Base-by-base conservation (phyloP, 257 asterid species). In the Cinchona pubescens region DNA sequence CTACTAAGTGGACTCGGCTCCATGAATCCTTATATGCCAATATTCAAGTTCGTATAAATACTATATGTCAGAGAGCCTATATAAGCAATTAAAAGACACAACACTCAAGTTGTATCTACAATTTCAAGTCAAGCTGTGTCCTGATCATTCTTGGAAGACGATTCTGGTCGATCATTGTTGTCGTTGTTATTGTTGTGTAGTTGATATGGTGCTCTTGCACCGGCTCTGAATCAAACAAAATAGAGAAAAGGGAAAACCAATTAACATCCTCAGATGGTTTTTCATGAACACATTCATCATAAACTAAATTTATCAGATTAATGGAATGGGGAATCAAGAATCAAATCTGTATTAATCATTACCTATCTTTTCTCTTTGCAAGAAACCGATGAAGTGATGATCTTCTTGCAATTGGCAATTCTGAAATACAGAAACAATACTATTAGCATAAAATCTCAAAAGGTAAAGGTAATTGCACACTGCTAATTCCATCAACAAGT, bases 361-460 rank as follows among this genome's bases (percentile, higher is more conserved):
- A 89, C 96, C 95, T 82, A 62, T 90, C 96, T 85, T 86, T 88
- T 83, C 96, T 85, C 92, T 89, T 92, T 81, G 62, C 96, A 32
- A 90, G 90, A 80, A 92, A 92, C 72, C 97, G 86, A 82, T 87
- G 89, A 23, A 92, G 88, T 13, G 97, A 92, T 23, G 97, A 87
- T 83, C 94, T 88, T 75, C 97, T 86, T 46, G 96, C 96, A 60
- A 92, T 92, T 49, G 97, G 97, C 82, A 92, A 72, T 75, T 90
- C 96, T 92, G 82, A 25, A 82, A 13, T 71, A 58, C 59, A 19
- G 72, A 55, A 38, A 59, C 49, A 75, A n/a, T 23, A 5, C 72
- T 61, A 62, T 49, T 53, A 68, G 27, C n/a, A 76, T 66, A 10
- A 68, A 63, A 18, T 19, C 23, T 40, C 14, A 51, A 56, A 55